These are phyloP conservation scores for Claviceps maximensis DNA, from an alignment of 2,329 filamentous ascomycete species.

Conservation along the genomic window DNA sequence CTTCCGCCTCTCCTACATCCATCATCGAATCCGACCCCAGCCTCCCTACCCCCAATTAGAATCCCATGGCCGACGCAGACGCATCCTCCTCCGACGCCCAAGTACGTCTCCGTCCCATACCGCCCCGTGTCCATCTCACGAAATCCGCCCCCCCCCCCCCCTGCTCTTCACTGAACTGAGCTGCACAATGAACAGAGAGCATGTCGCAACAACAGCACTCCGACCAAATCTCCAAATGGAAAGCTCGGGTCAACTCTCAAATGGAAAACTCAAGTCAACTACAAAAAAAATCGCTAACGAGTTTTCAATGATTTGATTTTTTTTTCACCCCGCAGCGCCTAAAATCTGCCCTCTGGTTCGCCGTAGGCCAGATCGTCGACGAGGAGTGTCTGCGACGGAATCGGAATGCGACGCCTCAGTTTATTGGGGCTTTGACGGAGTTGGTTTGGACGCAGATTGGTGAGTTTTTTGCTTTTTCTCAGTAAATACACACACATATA, in stretches of 20 bases:
- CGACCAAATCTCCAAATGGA: too few species aligned
- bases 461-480: conserved; percentile 36
- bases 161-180: too few species aligned
- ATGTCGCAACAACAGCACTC: too few species aligned
- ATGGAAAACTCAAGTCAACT: too few species aligned
- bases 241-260: too few species aligned
- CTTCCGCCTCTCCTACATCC: neutral
- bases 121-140: too few species aligned
- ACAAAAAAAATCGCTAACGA: too few species aligned
- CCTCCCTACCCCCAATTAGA: too few species aligned
- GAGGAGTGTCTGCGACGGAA: conserved; percentile 50
- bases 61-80: conserved; percentile 20
- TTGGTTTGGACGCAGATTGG: conserved; percentile 80
- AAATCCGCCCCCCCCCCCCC: too few species aligned
- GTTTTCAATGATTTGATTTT: too few species aligned
- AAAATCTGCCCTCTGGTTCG: conserved; percentile 75
- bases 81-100: conserved; percentile 20
- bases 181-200: too few species aligned
- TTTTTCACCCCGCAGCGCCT: conserved; percentile 53
- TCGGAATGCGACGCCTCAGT: conserved; percentile 82
- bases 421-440: conserved; percentile 76
- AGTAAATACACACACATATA: too few species aligned
- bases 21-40: neutral
- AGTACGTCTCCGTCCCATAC: conserved; percentile 12
- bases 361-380: conserved; percentile 78